Base-by-base conservation (phyloP, 257 asterid species). In the Solanum dulcamara region DNA sequence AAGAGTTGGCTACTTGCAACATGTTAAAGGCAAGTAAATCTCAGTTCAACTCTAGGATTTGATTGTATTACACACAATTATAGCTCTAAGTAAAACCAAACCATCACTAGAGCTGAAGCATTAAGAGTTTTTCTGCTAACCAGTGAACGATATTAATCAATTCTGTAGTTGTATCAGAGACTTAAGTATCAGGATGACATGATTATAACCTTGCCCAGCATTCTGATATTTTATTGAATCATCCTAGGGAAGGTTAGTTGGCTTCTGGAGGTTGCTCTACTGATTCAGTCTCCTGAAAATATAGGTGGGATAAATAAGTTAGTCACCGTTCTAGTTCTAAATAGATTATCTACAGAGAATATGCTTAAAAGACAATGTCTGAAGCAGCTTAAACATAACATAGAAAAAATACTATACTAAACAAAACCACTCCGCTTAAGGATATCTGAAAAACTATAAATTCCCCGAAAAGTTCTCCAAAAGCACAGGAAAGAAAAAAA, bases 201-300 rank as follows among this genome's bases (percentile, higher is more conserved):
- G 18, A 77, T 30, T 9, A 26, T 13, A 85, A 83, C 32, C 46
- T 83, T 66, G 80, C 37, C 22, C 64, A 60, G 81, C 20, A 2
- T 57, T 71, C 11, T n/a, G 44, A 0, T 38, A 77, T 74, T 44
- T 67, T 71, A 55, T 37, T 38, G 20, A 28, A 62, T 53, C 80
- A 35, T 59, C 46, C 79, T 80, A 81, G 28, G 22, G 82, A 66
- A 51, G 10, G 81, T 81, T 75, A 60, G 84, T 60, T 70, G 75
- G 86, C 72, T 70, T 87, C 85, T 15, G 80, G 44, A 42, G 80
- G 81, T 48, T 83, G 86, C 81, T 80, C 88, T 67, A 66, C 80
- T 28, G 80, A 37, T 62, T 64, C 88, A 57, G 67, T 44, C 53
- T 81, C 93, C 93, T 92, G 93, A 77, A 77, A 77, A 46, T 2